Conservation (phyloP, 495 filamentous ascomycete species). For the Lophium mytilinum region DNA sequence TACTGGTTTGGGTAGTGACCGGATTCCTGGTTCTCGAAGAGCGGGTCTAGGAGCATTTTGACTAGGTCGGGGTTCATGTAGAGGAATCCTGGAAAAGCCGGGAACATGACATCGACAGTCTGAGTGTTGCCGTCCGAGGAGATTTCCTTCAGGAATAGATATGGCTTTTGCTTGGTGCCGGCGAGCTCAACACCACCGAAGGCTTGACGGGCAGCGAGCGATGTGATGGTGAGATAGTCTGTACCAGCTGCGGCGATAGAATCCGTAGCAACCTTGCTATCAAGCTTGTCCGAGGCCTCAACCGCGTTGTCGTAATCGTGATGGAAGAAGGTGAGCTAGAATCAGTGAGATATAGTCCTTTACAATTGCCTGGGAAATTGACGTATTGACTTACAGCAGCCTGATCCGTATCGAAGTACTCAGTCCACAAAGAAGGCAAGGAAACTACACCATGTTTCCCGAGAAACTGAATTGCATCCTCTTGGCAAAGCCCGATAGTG, state of each 20-base stretch:
- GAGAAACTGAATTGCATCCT: conserved; percentile 46
- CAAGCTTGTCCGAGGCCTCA: conserved; percentile 35
- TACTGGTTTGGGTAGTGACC: conserved; percentile 27
- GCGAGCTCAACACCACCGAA: conserved; percentile 28
- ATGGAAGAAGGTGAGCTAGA: conserved; percentile 47
- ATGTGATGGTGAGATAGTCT: conserved; percentile 29
- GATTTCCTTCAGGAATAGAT: conserved; percentile 33
- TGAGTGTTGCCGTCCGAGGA: conserved; percentile 32
- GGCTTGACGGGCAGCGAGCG: conserved; percentile 31
- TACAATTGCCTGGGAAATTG: neutral
- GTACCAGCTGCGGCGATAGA: conserved; percentile 41
- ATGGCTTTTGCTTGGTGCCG: conserved; percentile 9
- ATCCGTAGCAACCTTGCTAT: conserved; percentile 42
- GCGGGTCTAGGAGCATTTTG: conserved; percentile 27
- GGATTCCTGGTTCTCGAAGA: conserved; percentile 30
- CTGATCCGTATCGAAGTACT: conserved; percentile 42
- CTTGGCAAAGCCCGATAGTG: conserved; percentile 46
- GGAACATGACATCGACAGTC: conserved; percentile 36
- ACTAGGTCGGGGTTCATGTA: conserved; percentile 29
- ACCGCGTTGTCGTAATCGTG: conserved; percentile 39
- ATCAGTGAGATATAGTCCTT: neutral
- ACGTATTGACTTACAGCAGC: conserved; percentile 45
- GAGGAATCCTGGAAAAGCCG: conserved; percentile 27
- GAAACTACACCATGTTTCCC: conserved; percentile 33
- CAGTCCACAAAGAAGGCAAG: conserved; percentile 48